phyloP scores from a whole-genome alignment of 2,329 filamentous ascomycete genomes.

The Cercospora citrullina region DNA sequence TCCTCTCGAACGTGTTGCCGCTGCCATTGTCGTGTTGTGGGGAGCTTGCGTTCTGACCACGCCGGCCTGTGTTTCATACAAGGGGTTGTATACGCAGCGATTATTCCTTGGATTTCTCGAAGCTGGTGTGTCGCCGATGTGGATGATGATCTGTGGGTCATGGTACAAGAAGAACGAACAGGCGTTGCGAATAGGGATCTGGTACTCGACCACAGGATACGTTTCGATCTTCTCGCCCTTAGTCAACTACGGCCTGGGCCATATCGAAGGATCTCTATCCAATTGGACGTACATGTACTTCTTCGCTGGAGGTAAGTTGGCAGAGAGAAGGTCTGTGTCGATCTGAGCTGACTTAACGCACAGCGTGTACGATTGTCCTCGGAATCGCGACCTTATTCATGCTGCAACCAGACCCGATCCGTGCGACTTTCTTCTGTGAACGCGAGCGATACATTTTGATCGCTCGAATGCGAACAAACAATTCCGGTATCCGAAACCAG shows the following conservation, averaged over 20 bases:
- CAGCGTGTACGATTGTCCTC: conserved; percentile 45
- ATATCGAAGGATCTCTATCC: conserved; percentile 39
- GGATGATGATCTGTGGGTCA: conserved; percentile 20
- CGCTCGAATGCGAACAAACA: conserved; percentile 35
- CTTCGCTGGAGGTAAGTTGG: conserved; percentile 37
- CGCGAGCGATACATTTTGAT: conserved; percentile 35
- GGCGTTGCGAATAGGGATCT: conserved; percentile 30
- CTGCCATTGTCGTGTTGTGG: conserved; percentile 42
- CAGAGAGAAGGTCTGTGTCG: background rate
- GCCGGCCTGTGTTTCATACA: conserved; percentile 42
- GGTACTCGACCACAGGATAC: conserved; percentile 46
- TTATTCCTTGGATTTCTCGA: conserved; percentile 61
- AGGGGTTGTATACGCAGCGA: conserved; percentile 47
- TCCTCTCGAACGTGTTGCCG: conserved; percentile 50
- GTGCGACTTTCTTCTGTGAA: conserved; percentile 46
- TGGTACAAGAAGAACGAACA: conserved; percentile 36
- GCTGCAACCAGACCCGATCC: conserved; percentile 46
- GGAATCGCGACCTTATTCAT: conserved; percentile 43
- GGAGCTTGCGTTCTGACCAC: conserved; percentile 43
- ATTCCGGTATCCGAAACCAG: conserved; percentile 42
- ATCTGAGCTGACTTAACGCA: background rate
- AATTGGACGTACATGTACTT: conserved; percentile 38
- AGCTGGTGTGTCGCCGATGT: conserved; percentile 42
- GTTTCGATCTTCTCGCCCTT: conserved; percentile 50
- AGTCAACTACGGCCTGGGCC: conserved; percentile 52